These are phyloP conservation scores for Aspergillus ochraceoroseus DNA, from an alignment of 2,329 filamentous ascomycete genomes.

Conservation along the genomic window DNA sequence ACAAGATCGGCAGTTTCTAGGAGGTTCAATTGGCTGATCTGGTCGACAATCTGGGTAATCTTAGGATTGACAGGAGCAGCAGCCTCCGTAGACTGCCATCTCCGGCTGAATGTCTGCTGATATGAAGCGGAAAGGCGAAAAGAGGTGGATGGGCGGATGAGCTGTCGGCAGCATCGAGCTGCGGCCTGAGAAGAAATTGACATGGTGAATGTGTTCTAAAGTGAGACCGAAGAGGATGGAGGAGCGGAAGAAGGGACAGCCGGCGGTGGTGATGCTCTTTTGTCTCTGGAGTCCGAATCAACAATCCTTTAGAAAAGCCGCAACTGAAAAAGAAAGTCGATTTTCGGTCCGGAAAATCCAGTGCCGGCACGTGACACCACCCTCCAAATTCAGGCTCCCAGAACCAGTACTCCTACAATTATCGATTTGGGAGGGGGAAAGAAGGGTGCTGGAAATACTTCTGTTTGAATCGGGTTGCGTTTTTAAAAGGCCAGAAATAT, in stretches of 20 bases:
- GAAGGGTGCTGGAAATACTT: too few relatives aligned
- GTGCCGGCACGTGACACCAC: constrained; percentile 26
- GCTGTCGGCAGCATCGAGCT: constrained; percentile 43
- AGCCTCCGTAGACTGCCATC: constrained; percentile 82
- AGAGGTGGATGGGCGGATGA: constrained; percentile 40
- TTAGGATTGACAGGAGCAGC: constrained; percentile 68
- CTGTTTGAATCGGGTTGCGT: too few relatives aligned
- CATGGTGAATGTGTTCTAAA: constrained; percentile 29
- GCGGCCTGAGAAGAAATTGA: constrained; percentile 40
- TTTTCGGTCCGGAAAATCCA: constrained; percentile 34
- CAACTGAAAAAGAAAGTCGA: constrained; percentile 31
- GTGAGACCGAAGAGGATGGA: constrained; percentile 14
- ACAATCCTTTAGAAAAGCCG: constrained; percentile 12
- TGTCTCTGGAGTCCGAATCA: constrained; percentile 9
- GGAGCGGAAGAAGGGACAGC: constrained; percentile 10
- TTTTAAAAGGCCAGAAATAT: background rate
- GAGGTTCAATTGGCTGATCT: constrained; percentile 96
- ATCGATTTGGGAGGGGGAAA: too few relatives aligned
- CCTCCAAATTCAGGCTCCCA: background rate
- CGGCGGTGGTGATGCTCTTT: constrained; percentile 13
- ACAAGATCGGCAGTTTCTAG: constrained; percentile 97
- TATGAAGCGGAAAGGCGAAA: constrained; percentile 41
- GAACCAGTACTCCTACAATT: too few relatives aligned
- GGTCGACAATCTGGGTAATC: constrained; percentile 90
- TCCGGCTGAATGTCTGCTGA: constrained; percentile 51